Base-by-base conservation (phyloP, 2,329 filamentous ascomycete genomes). In the Lachnellula hyalina region DNA sequence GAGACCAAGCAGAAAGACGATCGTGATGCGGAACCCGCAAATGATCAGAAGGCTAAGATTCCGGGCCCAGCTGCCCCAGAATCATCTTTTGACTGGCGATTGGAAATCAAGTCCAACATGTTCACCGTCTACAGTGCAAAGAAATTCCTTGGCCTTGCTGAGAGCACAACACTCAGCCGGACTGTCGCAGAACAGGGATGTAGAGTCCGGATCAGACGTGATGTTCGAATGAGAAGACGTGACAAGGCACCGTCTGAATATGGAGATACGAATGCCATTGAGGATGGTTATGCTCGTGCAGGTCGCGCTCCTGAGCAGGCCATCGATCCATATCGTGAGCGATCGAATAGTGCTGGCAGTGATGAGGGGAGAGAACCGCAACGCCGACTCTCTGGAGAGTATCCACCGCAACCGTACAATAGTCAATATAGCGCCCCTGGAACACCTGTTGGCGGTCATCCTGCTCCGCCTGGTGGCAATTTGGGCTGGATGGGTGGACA, bases 171-270 rank as follows among this genome's bases (percentile, higher is more conserved):
- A 12, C 77, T 97, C 49, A 96, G 92, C 73, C 87, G 92, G 59
- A 87, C 90, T 36, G 91, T 99, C 44, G 92, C 93, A 17, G 93
- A 99, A 72, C 94, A 99, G 73, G 94, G 94, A 55, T 97, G 94
- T 72, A 90, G 93, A 63, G 94, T 99, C 28, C 87, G 94, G 46
- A 99, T 99, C 66, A 84, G 94, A 54, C 89, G 94, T 60, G 94
- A 97, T 73, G 90, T 96, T 6, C 85, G 91, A 55, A 95, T 96
- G 89, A 85, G 91, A 72, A 86, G 90, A 67, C 85, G 90, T 38
- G 88, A 90, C 57, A 81, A 81, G 58, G 92, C 93, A 73, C 74
- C 77, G 11, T 75, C 75, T 48, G 73, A 74, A 45, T 74, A 75
- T 47, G 72, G 68, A 47, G 73, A 75, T 14, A 77, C 12, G 12